A percentile compares a stretch with the other conserved stretches of the same genome.
These are phyloP conservation scores for Orbilia ellipsospora DNA, from an alignment of 2,329 filamentous ascomycete genomes.

Conservation along the genomic window DNA sequence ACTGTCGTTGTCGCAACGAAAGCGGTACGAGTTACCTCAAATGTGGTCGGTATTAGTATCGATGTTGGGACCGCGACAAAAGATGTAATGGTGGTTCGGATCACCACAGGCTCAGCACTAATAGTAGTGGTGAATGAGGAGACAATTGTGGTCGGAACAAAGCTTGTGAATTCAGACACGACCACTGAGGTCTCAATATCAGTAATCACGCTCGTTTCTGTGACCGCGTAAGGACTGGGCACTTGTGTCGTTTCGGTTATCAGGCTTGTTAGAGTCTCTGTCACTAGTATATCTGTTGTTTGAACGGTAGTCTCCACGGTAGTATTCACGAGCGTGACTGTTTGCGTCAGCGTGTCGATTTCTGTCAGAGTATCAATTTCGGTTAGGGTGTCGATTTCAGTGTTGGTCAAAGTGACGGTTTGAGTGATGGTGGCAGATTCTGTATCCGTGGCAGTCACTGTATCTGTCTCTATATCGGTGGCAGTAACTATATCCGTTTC, in stretches of 20 bases:
- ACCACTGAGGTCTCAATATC: constrained; percentile 33
- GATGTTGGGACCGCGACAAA: constrained; percentile 36
- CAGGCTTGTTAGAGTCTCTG: constrained; percentile 35
- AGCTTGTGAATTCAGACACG: constrained; percentile 38
- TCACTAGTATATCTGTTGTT: constrained; percentile 31
- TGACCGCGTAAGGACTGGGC: constrained; percentile 47
- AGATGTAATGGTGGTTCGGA: constrained; percentile 34
- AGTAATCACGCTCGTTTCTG: constrained; percentile 37
- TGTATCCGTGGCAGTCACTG: constrained; percentile 16
- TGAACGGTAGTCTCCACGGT: constrained; percentile 10
- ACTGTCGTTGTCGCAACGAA: constrained; percentile 27
- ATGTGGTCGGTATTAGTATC: constrained; percentile 14
- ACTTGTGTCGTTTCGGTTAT: constrained; percentile 42
- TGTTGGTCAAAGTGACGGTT: constrained; percentile 1
- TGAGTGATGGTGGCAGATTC: constrained; percentile 22
- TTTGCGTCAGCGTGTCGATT: background rate
- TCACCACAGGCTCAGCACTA: constrained; percentile 15
- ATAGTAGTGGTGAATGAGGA: constrained; percentile 48
- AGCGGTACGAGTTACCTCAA: constrained; percentile 14
- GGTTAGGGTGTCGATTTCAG: background rate
- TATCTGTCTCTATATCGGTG: constrained; percentile 5
- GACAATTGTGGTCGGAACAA: constrained; percentile 43
- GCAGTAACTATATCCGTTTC: constrained; percentile 12
- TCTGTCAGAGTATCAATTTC: no score
- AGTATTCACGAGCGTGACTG: constrained; percentile 7